Conservation (phyloP, 805 yeast genomes). For the Monosporozyma siamensis region DNA sequence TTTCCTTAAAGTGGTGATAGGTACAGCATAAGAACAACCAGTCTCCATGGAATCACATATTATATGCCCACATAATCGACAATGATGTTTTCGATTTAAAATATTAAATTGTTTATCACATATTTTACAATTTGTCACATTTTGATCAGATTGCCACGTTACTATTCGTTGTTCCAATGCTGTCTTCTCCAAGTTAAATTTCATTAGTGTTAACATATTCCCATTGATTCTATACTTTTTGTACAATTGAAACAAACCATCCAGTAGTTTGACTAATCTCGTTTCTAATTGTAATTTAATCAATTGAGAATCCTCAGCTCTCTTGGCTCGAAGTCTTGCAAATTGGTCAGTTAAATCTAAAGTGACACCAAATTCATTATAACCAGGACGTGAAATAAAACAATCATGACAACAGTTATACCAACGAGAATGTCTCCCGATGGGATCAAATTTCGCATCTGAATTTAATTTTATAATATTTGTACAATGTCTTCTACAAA, state of each 20-base stretch:
- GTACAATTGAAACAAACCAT: conserved; percentile 24
- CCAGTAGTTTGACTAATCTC: conserved; percentile 41
- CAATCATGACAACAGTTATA: conserved; percentile 60
- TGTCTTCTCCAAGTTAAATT: conserved; percentile 25
- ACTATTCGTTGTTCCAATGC: conserved; percentile 41
- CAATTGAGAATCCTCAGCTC: conserved; percentile 42
- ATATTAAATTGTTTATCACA: conserved; percentile 54
- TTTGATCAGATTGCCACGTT: conserved; percentile 55
- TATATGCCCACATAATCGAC: conserved; percentile 76
- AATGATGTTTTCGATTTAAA: conserved; percentile 72
- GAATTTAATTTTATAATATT: conserved; percentile 43
- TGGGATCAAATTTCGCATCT: conserved; percentile 39
- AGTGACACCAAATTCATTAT: conserved; percentile 36
- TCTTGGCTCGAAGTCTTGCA: conserved; percentile 32
- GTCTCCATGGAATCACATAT: conserved; percentile 60
- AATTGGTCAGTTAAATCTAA: conserved; percentile 42
- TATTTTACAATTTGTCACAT: conserved; percentile 46
- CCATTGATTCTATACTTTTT: conserved; percentile 12
- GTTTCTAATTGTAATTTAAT: conserved; percentile 51
- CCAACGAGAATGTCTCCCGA: conserved; percentile 46
- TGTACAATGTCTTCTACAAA: conserved; percentile 55
- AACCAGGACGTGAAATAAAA: conserved; percentile 45
- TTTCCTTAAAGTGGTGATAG: conserved; percentile 30
- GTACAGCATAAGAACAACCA: conserved; percentile 69
- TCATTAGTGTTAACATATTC: conserved; percentile 20